Conservation (phyloP, 1,139 yeast genomes). For the Saccharomyces hybrid region DNA sequence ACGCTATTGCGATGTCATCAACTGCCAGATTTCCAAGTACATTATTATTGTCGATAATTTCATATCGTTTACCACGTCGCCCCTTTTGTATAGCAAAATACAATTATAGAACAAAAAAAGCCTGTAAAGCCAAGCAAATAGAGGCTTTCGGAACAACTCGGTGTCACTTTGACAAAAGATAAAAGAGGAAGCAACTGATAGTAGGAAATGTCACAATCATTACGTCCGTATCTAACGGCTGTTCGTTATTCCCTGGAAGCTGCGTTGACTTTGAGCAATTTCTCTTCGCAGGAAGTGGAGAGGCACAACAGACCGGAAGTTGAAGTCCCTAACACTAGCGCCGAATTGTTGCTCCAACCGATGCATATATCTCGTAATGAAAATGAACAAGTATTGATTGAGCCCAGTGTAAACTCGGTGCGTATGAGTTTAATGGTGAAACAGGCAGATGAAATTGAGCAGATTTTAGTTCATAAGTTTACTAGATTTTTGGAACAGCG, state of each 20-base stretch:
- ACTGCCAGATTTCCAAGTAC: neutral
- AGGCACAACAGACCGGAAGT: constrained; percentile 97
- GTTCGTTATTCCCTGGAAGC: constrained; percentile 92
- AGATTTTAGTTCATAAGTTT: constrained; percentile 86
- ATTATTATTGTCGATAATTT: neutral
- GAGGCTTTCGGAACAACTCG: neutral
- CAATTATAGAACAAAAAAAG: neutral
- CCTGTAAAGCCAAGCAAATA: neutral
- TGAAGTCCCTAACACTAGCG: constrained; percentile 64
- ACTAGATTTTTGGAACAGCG: constrained; percentile 89
- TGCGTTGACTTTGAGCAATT: constrained; percentile 89
- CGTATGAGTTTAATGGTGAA: constrained; percentile 87
- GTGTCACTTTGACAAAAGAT: neutral
- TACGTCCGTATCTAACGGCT: constrained; percentile 89
- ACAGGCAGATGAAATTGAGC: constrained; percentile 97
- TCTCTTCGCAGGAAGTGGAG: constrained; percentile 91
- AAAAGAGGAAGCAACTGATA: neutral
- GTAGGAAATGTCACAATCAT: constrained; percentile 65
- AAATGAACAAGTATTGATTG: constrained; percentile 85
- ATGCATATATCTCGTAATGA: constrained; percentile 90
- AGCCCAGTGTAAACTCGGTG: constrained; percentile 85
- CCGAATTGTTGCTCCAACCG: constrained; percentile 82
- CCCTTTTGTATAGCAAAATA: neutral
- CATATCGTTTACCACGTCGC: constrained; percentile 4
- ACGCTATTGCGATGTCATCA: neutral